Percentiles rank a stretch among this genome's conserved stretches.
Conservation (phyloP, 2,329 filamentous ascomycete species). For the Alternaria panax region DNA sequence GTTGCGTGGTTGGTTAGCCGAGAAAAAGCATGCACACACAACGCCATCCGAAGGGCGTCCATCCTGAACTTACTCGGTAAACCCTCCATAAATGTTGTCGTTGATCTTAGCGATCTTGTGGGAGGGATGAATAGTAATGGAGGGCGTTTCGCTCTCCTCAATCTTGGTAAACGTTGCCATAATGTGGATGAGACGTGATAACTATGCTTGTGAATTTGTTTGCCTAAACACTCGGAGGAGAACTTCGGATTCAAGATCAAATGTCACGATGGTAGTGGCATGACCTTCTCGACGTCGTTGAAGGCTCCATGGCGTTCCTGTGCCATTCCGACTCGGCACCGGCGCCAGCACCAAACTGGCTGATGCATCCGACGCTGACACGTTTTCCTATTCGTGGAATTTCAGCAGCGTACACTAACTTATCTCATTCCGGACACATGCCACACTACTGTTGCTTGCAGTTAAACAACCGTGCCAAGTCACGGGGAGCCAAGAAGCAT, state of each 20-base stretch:
- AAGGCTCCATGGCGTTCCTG: slow-evolving; percentile 19
- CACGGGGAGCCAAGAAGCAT: slow-evolving; percentile 2
- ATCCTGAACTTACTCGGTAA: slow-evolving; percentile 71
- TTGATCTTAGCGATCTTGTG: slow-evolving; percentile 77
- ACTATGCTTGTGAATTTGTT: neutral
- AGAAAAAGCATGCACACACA: slow-evolving; percentile 4
- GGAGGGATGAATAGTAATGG: slow-evolving; percentile 69
- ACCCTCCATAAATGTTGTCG: slow-evolving; percentile 82
- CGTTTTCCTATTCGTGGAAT: slow-evolving; percentile 13
- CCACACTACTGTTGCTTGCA: slow-evolving; percentile 4
- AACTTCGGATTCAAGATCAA: neutral
- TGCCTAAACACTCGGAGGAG: neutral
- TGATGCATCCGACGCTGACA: slow-evolving; percentile 2
- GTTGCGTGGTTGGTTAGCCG: slow-evolving; percentile 34
- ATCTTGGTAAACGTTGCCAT: slow-evolving; percentile 81
- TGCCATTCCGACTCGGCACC: slow-evolving; percentile 9
- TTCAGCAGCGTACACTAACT: neutral
- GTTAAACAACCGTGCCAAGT: slow-evolving; percentile 7
- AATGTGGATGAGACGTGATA: neutral
- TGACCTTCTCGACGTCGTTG: slow-evolving; percentile 14
- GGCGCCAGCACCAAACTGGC: slow-evolving; percentile 12
- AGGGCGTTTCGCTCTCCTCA: slow-evolving; percentile 65
- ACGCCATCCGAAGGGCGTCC: neutral
- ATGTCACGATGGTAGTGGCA: slow-evolving; percentile 11
- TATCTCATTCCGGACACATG: neutral